Base-by-base conservation (phyloP, 345 rosid species). In the Brassica juncea region DNA sequence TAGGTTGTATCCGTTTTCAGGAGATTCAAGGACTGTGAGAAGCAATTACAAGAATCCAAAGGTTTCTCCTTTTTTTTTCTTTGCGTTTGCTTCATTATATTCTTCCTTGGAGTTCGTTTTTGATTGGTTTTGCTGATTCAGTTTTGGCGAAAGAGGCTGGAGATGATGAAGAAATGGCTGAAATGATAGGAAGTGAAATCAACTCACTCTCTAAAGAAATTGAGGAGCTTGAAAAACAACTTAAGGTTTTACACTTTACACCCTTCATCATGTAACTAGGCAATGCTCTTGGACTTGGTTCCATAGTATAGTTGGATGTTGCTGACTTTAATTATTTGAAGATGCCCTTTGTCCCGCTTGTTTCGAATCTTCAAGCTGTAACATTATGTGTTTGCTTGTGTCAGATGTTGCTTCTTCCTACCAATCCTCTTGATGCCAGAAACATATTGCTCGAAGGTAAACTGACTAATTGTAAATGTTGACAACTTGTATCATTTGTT, bases 371-470 rank as follows among this genome's bases (percentile, higher is more conserved):
- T 68, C 66, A 14, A 49, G n/a, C 52, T 35, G 75, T 70, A 30
- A 75, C 66, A 3, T 68, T 68, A 27, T 72, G 54, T 61, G 35
- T 62, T 49, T 71, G 14, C 75, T 68, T 81, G 64, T 72, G 54
- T 65, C 80, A 95, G 99, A 62, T 88, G 67, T 65, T 95, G 68
- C 86, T 95, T 68, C 90, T 95, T 84, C 99, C 99, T 11, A 86
- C 84, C 4, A 92, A 95, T 85, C 99, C 98, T 79, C 93, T 91
- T 64, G 99, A 95, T 88, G 90, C 93, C 63, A 91, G 93, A 85
- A 95, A 95, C 85, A 95, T 91, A 72, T 82, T 95, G 94, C 96
- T 95, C 71, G 99, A 95, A 95, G 99, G 99, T 95, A 87, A 55
- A 68, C 32, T 49, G 31, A 54, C 74, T 73, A 47, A 10, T 25